Conservation (phyloP, 148 eudicot species). For the Rhododendron kiyosumense region DNA sequence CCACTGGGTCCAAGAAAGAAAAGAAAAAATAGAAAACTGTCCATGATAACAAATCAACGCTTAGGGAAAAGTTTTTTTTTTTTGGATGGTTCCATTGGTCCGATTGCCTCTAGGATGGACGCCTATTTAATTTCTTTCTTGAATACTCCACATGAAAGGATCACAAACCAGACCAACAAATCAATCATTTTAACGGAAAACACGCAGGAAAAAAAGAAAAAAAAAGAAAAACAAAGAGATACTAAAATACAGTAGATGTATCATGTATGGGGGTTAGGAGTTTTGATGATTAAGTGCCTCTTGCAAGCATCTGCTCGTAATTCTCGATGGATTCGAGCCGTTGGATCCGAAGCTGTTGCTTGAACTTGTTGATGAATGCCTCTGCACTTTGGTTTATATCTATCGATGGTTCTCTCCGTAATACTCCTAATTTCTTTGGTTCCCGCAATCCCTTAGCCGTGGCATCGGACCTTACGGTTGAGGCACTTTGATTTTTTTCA, state of each 20-base stretch:
- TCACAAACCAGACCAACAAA: neutral
- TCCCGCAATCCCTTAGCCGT: neutral
- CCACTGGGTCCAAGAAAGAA: too few species aligned
- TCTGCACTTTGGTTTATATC: conserved; percentile 74
- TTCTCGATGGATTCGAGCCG: conserved; percentile 77
- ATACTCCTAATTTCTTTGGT: conserved; percentile 4
- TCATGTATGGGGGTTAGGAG: neutral
- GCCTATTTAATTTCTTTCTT: too few species aligned
- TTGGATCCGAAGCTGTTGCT: conserved; percentile 56
- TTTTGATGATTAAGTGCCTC: conserved; percentile 55
- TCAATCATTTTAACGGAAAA: neutral
- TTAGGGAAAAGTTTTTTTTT: too few species aligned
- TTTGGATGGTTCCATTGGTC: too few species aligned
- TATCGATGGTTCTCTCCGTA: conserved; percentile 26
- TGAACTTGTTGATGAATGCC: conserved; percentile 66
- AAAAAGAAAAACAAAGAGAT: neutral
- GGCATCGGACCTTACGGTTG: neutral
- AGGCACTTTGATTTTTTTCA: neutral
- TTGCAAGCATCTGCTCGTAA: conserved; percentile 59
- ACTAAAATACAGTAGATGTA: neutral
- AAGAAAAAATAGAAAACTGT: too few species aligned
- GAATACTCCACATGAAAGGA: too few species aligned
- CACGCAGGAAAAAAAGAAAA: neutral
- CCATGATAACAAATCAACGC: too few species aligned
- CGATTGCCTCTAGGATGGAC: too few species aligned